Conservation (phyloP, 306 rosid genomes). For the Amphicarpaea edgeworthii region DNA sequence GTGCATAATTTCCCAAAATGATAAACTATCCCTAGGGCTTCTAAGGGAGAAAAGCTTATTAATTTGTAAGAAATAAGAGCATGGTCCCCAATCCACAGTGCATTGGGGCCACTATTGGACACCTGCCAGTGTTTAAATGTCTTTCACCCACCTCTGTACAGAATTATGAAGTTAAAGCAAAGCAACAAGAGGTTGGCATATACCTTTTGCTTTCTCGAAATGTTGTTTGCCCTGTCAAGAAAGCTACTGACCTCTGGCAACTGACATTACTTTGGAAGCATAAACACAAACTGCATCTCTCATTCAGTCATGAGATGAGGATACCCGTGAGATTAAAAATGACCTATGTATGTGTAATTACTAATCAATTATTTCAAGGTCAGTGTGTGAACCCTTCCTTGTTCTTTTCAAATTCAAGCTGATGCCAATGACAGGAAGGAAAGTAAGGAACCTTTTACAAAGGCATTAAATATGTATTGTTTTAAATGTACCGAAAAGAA, state of each 20-base stretch:
- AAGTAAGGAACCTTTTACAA: conserved; percentile 1
- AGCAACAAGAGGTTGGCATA: background rate
- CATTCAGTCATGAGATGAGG: too few relatives aligned
- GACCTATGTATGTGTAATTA: background rate
- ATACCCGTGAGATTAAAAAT: conserved; percentile 4
- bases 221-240: conserved; percentile 8
- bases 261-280: conserved; percentile 25
- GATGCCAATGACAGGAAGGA: background rate
- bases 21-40: background rate
- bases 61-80: conserved; percentile 28
- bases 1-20: conserved; percentile 14
- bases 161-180: conserved; percentile 32
- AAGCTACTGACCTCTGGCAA: conserved; percentile 42
- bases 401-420: background rate
- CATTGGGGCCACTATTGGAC: conserved; percentile 38
- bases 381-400: background rate
- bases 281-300: background rate
- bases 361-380: conserved; percentile 21
- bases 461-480: background rate
- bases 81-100: conserved; percentile 45
- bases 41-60: conserved; percentile 25
- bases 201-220: conserved; percentile 19
- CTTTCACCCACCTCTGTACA: conserved; percentile 42
- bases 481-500: background rate
- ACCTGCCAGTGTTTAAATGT: conserved; percentile 41